Conservation (phyloP, 768 basidiomycete genomes). For the Suillus brevipes region DNA sequence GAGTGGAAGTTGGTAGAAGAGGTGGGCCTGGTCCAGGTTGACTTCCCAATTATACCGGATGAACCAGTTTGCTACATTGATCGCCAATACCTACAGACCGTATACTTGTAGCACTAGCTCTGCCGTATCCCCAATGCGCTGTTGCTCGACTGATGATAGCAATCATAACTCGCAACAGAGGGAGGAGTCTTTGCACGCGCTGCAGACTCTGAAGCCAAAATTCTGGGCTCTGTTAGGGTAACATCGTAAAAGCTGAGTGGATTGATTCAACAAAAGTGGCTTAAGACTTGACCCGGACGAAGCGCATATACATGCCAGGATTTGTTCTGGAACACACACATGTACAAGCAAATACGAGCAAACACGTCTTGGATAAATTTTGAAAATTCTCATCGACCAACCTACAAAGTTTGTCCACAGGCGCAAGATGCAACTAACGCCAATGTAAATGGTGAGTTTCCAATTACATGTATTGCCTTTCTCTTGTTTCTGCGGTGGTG, state of each 20-base stretch:
- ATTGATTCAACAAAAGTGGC: neutral
- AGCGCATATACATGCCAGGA: too few species aligned
- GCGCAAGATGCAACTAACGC: neutral
- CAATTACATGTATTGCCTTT: constrained; percentile 1
- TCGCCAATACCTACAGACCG: neutral
- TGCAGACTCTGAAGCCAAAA: neutral
- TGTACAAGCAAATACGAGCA: constrained; percentile 2
- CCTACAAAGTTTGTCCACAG: neutral
- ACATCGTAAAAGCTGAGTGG: neutral
- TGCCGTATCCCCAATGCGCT: neutral
- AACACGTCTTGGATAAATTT: constrained; percentile 1
- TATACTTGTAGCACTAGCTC: neutral
- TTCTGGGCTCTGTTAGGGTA: neutral
- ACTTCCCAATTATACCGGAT: neutral
- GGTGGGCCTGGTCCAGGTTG: neutral
- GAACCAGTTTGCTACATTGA: constrained; percentile 1
- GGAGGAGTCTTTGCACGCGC: neutral
- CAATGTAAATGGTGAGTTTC: constrained; percentile 18
- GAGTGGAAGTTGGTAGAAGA: neutral
- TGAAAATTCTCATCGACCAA: neutral
- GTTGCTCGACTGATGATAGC: neutral
- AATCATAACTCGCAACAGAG: neutral
- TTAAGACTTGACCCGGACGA: too few species aligned
- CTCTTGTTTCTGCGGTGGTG: constrained; percentile 34
- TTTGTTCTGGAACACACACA: neutral